Conservation (phyloP, 2,329 filamentous ascomycete species). For the Neofusicoccum umdonicola region DNA sequence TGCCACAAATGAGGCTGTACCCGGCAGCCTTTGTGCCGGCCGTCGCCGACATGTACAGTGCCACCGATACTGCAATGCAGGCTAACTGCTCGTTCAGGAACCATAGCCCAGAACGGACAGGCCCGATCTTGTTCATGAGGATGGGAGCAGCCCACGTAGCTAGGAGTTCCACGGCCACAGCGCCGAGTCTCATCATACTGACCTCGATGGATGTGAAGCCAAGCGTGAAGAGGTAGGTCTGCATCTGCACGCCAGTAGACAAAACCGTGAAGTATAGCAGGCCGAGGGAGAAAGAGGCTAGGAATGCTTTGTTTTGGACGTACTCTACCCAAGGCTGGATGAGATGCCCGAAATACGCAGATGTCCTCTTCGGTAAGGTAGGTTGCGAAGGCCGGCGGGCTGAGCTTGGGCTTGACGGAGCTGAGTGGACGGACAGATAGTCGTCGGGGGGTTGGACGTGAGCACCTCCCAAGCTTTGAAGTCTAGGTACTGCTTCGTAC, state of each 20-base stretch:
- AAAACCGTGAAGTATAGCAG: slow-evolving; percentile 58
- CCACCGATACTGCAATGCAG: slow-evolving; percentile 46
- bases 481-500: slow-evolving; percentile 39
- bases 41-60: neutral
- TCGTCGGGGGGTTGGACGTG: neutral
- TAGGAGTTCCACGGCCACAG: slow-evolving; percentile 56
- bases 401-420: neutral
- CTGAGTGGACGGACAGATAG: neutral
- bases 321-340: neutral
- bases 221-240: slow-evolving; percentile 59
- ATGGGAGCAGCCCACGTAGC: slow-evolving; percentile 61
- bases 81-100: slow-evolving; percentile 65
- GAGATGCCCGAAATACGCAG: neutral
- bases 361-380: neutral
- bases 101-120: slow-evolving; percentile 68
- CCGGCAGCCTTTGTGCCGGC: neutral
- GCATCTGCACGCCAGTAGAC: slow-evolving; percentile 55
- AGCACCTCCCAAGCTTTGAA: too few relatives aligned
- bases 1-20: slow-evolving; percentile 36
- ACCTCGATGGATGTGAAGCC: slow-evolving; percentile 55
- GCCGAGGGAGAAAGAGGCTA: slow-evolving; percentile 59
- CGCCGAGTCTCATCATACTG: slow-evolving; percentile 53
- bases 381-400: neutral
- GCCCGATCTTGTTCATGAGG: slow-evolving; percentile 50
- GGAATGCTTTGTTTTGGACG: slow-evolving; percentile 51